phyloP scores from a whole-genome alignment of 345 rosid species.

The Gynandropsis gynandra region DNA sequence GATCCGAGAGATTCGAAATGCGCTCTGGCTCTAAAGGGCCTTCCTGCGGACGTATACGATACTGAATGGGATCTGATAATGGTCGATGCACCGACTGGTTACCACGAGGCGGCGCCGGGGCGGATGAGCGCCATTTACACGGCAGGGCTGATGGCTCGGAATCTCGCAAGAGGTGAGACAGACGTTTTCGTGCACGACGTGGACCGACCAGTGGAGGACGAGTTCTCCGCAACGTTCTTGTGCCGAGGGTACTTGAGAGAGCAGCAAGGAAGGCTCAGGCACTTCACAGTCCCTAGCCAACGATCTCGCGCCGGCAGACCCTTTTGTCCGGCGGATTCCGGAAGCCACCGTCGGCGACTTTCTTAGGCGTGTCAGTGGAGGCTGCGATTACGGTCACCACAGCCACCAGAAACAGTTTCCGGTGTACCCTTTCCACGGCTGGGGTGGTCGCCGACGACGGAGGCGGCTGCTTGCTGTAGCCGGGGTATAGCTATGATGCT shows the following conservation, averaged over 20 bases:
- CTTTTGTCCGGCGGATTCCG: too few relatives aligned
- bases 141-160: slow-evolving; percentile 62
- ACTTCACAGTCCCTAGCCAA: slow-evolving; percentile 73
- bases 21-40: slow-evolving; percentile 49
- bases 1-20: slow-evolving; percentile 65
- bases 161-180: slow-evolving; percentile 52
- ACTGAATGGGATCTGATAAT: slow-evolving; percentile 83
- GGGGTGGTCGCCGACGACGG: too few relatives aligned
- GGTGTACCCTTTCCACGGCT: too few relatives aligned
- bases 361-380: too few relatives aligned
- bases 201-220: slow-evolving; percentile 67
- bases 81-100: slow-evolving; percentile 96
- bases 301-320: slow-evolving; percentile 6
- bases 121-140: slow-evolving; percentile 81
- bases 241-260: slow-evolving; percentile 64
- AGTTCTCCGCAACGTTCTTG: slow-evolving; percentile 57
- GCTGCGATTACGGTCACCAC: too few relatives aligned
- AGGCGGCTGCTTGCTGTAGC: too few relatives aligned
- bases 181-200: slow-evolving; percentile 87
- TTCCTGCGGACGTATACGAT: slow-evolving; percentile 62
- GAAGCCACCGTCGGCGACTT: too few relatives aligned
- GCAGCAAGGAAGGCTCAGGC: slow-evolving; percentile 69
- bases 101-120: slow-evolving; percentile 71
- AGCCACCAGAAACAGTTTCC: too few relatives aligned
- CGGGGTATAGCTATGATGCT: too few relatives aligned